These are phyloP conservation scores for Sambucus nigra DNA, from an alignment of 129 eudicot species.

Conservation along the genomic window DNA sequence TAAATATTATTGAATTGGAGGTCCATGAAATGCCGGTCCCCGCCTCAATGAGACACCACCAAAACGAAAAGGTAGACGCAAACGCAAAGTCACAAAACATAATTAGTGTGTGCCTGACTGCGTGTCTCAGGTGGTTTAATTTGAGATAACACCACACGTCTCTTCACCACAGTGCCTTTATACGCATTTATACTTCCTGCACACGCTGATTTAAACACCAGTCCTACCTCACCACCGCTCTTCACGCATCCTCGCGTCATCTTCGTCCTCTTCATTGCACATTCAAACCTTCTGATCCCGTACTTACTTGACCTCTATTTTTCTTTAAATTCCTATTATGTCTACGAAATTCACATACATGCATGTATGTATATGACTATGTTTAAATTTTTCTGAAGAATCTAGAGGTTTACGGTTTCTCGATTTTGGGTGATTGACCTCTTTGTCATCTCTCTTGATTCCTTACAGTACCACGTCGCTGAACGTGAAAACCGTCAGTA, in stretches of 20 bases:
- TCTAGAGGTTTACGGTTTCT: neutral
- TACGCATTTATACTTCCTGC: neutral
- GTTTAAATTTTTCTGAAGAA: neutral
- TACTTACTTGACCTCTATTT: neutral
- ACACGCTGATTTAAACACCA: neutral
- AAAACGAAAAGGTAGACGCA: too few species aligned
- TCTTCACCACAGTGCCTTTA: neutral
- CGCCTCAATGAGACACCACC: too few species aligned
- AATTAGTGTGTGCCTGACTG: too few species aligned
- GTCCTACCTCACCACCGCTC: neutral
- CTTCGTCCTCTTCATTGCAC: neutral
- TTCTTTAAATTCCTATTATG: too few species aligned
- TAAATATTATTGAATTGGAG: too few species aligned
- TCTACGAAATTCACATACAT: neutral
- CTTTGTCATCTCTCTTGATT: conserved; percentile 3
- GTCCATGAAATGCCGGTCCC: too few species aligned
- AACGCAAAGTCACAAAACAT: too few species aligned
- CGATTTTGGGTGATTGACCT: neutral
- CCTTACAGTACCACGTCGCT: neutral
- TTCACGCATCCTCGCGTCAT: neutral
- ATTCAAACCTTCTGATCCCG: neutral
- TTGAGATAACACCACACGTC: neutral
- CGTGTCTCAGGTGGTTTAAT: too few species aligned
- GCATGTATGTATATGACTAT: neutral
- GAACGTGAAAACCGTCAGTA: neutral